Conservation (phyloP, 345 rosid species). For the Hibiscus mutabilis region DNA sequence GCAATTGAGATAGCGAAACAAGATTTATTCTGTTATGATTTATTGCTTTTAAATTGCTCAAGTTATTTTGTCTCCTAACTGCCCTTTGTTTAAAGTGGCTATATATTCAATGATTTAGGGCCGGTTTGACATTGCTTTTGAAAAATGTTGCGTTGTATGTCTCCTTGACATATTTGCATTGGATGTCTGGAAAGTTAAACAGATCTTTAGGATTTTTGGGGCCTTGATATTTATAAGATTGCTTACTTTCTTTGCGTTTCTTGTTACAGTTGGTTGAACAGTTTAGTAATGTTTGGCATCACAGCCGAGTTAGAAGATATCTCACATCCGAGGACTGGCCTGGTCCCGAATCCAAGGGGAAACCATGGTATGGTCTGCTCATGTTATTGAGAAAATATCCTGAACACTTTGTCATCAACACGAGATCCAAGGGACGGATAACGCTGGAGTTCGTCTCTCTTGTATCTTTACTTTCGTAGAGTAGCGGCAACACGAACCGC, state of each 20-base stretch:
- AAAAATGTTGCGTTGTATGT: too few species aligned
- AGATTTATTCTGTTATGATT: background rate
- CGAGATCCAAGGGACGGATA: slow-evolving; percentile 72
- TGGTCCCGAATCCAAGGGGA: slow-evolving; percentile 69
- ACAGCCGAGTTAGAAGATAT: slow-evolving; percentile 75
- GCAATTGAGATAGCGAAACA: background rate
- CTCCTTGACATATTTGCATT: background rate
- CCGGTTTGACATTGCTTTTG: too few species aligned
- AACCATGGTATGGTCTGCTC: slow-evolving; percentile 90
- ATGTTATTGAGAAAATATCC: slow-evolving; percentile 85
- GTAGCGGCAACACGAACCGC: background rate
- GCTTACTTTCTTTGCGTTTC: slow-evolving; percentile 1
- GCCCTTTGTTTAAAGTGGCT: background rate
- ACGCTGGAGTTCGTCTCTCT: slow-evolving; percentile 85
- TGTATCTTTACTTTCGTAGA: slow-evolving; percentile 54
- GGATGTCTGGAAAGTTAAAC: background rate
- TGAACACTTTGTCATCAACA: slow-evolving; percentile 92
- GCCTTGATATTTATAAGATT: background rate
- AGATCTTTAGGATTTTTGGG: background rate
- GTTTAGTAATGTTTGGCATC: slow-evolving; percentile 79
- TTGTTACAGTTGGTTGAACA: slow-evolving; percentile 62
- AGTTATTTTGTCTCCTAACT: background rate
- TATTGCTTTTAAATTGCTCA: background rate
- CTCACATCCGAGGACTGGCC: slow-evolving; percentile 75
- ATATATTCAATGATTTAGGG: background rate